A percentile compares a stretch with the other conserved stretches of the same genome.
Conservation (phyloP, 345 rosid genomes). For the Citrus unshiu region DNA sequence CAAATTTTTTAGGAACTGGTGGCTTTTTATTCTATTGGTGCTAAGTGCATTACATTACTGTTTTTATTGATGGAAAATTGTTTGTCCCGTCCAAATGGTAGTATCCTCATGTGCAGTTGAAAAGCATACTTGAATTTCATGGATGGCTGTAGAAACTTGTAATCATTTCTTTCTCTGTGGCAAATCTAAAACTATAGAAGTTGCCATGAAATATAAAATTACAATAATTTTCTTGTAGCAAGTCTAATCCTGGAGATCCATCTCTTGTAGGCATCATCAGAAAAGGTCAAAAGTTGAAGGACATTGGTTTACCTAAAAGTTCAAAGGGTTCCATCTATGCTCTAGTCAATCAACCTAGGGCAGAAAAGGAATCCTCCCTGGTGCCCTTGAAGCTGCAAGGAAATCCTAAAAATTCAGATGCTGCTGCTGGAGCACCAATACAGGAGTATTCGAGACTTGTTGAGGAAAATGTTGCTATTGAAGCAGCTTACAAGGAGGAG, state of each 20-base stretch:
- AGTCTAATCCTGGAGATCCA: neutral
- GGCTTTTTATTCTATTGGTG: neutral
- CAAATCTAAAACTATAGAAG: neutral
- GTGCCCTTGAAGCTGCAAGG: slow-evolving; percentile 27
- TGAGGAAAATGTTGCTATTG: slow-evolving; percentile 22
- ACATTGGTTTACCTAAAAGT: slow-evolving; percentile 21
- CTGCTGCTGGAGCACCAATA: slow-evolving; percentile 19
- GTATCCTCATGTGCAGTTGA: neutral
- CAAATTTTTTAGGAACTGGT: neutral
- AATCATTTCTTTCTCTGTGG: neutral
- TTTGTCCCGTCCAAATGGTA: neutral
- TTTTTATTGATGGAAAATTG: neutral
- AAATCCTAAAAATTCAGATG: slow-evolving; percentile 23
- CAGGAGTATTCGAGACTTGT: slow-evolving; percentile 27
- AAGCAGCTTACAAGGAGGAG: slow-evolving; percentile 36
- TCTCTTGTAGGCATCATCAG: slow-evolving; percentile 37
- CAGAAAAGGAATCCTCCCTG: slow-evolving; percentile 31
- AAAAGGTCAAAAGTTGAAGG: slow-evolving; percentile 22
- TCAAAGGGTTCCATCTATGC: slow-evolving; percentile 13
- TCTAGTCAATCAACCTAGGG: slow-evolving; percentile 29
- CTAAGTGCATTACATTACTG: neutral
- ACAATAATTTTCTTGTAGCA: neutral
- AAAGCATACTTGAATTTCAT: neutral
- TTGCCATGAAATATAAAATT: neutral
- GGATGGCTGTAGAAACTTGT: neutral